phyloP scores from a whole-genome alignment of 148 eudicot species.

The Rhododendron mucronatum region DNA sequence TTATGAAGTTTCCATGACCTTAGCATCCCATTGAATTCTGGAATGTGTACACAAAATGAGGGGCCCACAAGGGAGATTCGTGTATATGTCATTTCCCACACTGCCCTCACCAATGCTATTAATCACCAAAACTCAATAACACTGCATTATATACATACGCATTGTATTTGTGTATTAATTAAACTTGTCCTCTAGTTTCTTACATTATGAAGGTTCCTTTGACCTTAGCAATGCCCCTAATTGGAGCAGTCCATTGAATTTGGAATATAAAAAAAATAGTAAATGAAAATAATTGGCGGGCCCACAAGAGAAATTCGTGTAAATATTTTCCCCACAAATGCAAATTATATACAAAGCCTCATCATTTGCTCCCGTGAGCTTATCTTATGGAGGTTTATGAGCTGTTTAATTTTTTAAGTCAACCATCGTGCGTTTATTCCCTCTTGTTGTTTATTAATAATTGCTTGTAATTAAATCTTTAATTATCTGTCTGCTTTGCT shows the following conservation, averaged over 20 bases:
- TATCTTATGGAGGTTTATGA: slow-evolving; percentile 21
- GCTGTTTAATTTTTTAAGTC: slow-evolving; percentile 24
- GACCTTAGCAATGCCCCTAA: slow-evolving; percentile 6
- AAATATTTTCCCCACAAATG: background rate
- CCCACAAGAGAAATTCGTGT: slow-evolving; percentile 22
- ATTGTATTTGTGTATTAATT: too few relatives aligned
- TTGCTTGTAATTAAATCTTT: background rate
- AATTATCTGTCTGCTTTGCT: slow-evolving; percentile 16
- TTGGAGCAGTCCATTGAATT: background rate
- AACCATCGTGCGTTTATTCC: slow-evolving; percentile 19
- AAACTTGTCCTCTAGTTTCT: background rate
- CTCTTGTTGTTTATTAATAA: background rate
- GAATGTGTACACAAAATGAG: background rate
- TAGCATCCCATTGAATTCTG: background rate
- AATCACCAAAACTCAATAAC: too few relatives aligned
- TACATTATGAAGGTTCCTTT: background rate
- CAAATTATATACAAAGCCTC: slow-evolving; percentile 6
- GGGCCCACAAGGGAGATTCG: slow-evolving; percentile 16
- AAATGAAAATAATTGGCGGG: background rate
- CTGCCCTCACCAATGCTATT: slow-evolving; percentile 6
- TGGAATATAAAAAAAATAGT: background rate
- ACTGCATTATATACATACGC: too few relatives aligned
- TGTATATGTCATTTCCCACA: background rate
- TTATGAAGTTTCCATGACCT: background rate
- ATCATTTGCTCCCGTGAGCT: slow-evolving; percentile 28